phyloP scores from a whole-genome alignment of 371 early-diverging fungal species.

The Mucor mucedo region DNA sequence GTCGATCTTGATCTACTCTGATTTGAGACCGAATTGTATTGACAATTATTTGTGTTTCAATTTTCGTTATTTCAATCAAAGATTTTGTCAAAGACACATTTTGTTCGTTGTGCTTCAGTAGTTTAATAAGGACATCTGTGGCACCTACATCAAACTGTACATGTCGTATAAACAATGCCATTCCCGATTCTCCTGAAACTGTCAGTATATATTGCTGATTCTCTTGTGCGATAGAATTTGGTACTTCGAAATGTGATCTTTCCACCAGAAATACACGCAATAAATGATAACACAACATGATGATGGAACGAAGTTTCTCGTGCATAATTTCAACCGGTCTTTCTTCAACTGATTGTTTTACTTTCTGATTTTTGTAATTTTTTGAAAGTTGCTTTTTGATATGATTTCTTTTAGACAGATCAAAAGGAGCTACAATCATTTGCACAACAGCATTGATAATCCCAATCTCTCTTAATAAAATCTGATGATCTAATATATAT shows the following conservation, averaged over 20 bases:
- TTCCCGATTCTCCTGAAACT: conserved; percentile 30
- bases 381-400: conserved; percentile 4
- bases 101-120: conserved; percentile 14
- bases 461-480: conserved; percentile 55
- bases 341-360: not conserved
- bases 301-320: conserved; percentile 19
- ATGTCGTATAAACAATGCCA: conserved; percentile 35
- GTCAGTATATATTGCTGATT: conserved; percentile 33
- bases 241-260: conserved; percentile 16
- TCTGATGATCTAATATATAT: conserved; percentile 43
- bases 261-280: conserved; percentile 39
- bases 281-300: conserved; percentile 36
- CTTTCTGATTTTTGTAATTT: not conserved
- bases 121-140: conserved; percentile 31
- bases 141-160: conserved; percentile 36
- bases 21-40: not conserved
- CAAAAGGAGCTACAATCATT: conserved; percentile 54
- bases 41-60: conserved; percentile 1
- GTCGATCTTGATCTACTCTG: not conserved
- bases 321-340: not conserved
- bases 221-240: conserved; percentile 9
- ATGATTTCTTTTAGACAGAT: conserved; percentile 35
- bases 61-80: conserved; percentile 12
- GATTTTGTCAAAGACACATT: not conserved
- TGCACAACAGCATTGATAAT: conserved; percentile 46